Base-by-base conservation (phyloP, 2,329 filamentous ascomycete species). In the Epichloe gansuensis region DNA sequence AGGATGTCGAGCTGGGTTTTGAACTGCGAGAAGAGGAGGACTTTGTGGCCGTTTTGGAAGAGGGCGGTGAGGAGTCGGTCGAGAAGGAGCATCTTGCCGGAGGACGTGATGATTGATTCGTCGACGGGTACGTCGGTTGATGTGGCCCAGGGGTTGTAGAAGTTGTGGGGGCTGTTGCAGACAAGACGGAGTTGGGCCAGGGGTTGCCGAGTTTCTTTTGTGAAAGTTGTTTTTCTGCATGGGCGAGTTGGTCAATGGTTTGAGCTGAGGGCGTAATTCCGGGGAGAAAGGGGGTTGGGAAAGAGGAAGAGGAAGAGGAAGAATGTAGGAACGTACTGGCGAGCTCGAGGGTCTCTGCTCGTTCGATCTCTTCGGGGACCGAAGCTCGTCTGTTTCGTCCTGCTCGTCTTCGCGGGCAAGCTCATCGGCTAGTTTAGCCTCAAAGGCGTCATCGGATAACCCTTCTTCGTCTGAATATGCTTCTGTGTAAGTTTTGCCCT, bases 11-110 rank as follows among this genome's bases (percentile, higher is more conserved):
- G 80, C 57, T 95, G 91, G 0, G 86, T 95, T 54, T 91, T 94
- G 72, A 98, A 98, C 63, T 98, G 93, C 0, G 88, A 94, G 68
- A 98, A 98, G 50, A 98, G 89, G 46, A 98, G 79, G 31, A 97
- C 85, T 63, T 97, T 97, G 71, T 96, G 91, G 3, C 80, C 85
- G 1, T 80, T 76, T 0, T 72, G 58, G 54, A 98, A 85, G 0
- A 98, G 76, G 2, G 76, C 76, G 0, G 87, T 86, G 0, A 98
- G 77, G 0, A 98, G 76, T 0, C 89, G 82, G 65, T 98, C 93
- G 0, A 98, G 79, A 0, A 98, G 78, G 2, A 96, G 79, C 89
- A 98, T 96, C 67, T 98, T 98, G 13, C 93, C 93, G 0, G 90
- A 95, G 0, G 88, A 82, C 0, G 86, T 91, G 37, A 98, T 80